Evolutionary conservation across 176 grass and related monocot species (phyloP).

Genomic region (Canna indica): DNA sequence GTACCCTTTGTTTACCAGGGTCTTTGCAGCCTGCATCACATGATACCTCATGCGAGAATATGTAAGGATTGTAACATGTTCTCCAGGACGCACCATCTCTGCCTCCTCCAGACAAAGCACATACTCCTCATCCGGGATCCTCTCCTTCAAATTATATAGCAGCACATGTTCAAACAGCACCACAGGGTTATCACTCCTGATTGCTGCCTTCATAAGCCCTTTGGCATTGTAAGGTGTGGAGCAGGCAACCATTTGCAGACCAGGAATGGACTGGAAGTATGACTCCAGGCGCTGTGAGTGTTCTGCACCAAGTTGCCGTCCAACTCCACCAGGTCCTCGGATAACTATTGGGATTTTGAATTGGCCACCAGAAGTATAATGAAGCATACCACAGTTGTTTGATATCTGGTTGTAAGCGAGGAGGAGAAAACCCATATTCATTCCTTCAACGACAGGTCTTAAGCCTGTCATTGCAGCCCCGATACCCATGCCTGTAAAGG

Average conservation of each 20-base stretch:
- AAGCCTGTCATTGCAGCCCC: conserved; percentile 77
- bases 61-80: conserved; percentile 70
- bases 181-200: conserved; percentile 78
- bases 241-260: conserved; percentile 93
- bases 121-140: conserved; percentile 78
- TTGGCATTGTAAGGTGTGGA: conserved; percentile 94
- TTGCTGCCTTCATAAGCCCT: conserved; percentile 91
- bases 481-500: conserved; percentile 83
- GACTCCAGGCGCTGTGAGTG: conserved; percentile 85
- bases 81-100: conserved; percentile 73
- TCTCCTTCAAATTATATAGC: conserved; percentile 85
- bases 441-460: conserved; percentile 75
- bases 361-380: conserved; percentile 86
- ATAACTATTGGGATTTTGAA: conserved; percentile 92
- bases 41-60: conserved; percentile 91
- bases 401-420: conserved; percentile 95
- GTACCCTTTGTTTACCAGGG: conserved; percentile 71
- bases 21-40: conserved; percentile 80
- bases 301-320: conserved; percentile 77
- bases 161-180: conserved; percentile 85
- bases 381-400: conserved; percentile 95
- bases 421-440: conserved; percentile 95
- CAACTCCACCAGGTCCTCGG: conserved; percentile 75
- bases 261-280: conserved; percentile 90
- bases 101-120: conserved; percentile 70